Percentiles rank a stretch among this genome's conserved stretches.
Evolutionary conservation across 768 basidiomycete genomes (phyloP).

Genomic region (Hirschioporus abietinus): DNA sequence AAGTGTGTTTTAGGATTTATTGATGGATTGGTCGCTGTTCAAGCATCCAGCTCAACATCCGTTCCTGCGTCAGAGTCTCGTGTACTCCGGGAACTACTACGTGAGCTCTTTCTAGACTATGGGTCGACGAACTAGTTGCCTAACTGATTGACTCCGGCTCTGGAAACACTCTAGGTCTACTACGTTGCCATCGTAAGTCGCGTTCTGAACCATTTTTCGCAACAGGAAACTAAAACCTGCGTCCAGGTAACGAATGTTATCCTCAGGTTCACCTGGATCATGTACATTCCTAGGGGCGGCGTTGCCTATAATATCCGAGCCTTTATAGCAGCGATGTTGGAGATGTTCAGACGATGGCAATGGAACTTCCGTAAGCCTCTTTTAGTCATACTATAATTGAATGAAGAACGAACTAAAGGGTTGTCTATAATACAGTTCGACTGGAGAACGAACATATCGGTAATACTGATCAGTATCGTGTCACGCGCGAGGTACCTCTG

Average conservation of each 20-base stretch:
- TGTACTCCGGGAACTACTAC: constrained; percentile 68
- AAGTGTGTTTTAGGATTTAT: constrained; percentile 52
- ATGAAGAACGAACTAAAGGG: neutral
- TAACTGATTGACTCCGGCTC: neutral
- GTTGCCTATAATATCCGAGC: constrained; percentile 48
- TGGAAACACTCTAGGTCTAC: neutral
- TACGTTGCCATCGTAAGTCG: neutral
- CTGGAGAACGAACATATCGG: constrained; percentile 89
- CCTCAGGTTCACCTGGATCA: constrained; percentile 78
- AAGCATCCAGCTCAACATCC: constrained; percentile 48
- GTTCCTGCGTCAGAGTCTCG: constrained; percentile 67
- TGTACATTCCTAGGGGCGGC: constrained; percentile 58
- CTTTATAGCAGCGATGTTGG: constrained; percentile 66
- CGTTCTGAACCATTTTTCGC: neutral
- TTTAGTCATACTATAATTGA: neutral
- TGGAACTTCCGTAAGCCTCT: constrained; percentile 84
- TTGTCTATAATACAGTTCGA: constrained; percentile 44
- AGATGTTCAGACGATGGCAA: constrained; percentile 74
- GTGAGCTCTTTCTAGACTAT: constrained; percentile 15
- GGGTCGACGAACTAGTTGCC: neutral
- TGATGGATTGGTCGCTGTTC: constrained; percentile 91
- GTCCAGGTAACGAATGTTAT: constrained; percentile 63
- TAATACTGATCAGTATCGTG: constrained; percentile 90
- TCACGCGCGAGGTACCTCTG: constrained; percentile 78
- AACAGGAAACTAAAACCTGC: neutral